Conservation (phyloP, 2,329 filamentous ascomycete genomes). For the Leptographium procerum region DNA sequence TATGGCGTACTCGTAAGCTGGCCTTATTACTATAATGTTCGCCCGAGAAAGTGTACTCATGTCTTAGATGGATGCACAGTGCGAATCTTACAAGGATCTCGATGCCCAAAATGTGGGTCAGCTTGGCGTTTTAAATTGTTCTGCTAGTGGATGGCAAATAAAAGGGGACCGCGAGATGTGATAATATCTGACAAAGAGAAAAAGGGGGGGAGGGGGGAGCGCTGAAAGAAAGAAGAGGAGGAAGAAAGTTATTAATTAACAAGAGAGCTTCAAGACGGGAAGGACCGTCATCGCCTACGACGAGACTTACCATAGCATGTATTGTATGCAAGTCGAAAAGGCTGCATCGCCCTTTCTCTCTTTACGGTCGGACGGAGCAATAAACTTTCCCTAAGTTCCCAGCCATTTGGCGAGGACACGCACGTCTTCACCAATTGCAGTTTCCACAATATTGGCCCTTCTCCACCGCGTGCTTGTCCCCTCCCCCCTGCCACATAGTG, state of each 20-base stretch:
- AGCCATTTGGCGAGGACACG: neutral
- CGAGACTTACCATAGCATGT: no score
- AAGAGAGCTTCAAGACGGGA: neutral
- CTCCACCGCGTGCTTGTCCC: neutral
- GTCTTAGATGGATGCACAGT: neutral
- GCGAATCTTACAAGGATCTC: neutral
- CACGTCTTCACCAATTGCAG: neutral
- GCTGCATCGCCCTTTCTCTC: neutral
- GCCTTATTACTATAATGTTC: no score
- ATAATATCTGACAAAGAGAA: neutral
- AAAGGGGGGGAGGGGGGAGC: neutral
- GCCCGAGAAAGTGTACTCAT: neutral
- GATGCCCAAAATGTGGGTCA: neutral
- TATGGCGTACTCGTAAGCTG: no score
- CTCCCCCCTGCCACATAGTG: no score
- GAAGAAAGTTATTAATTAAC: neutral
- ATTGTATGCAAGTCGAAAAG: neutral
- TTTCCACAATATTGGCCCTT: neutral
- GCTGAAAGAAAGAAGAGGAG: neutral
- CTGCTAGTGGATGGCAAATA: neutral
- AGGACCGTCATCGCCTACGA: neutral
- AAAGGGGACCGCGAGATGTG: neutral
- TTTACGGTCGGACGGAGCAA: neutral
- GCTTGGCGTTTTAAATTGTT: neutral
- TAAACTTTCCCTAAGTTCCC: neutral